Conservation (phyloP, 2,329 filamentous ascomycete species). For the Nigrospora oryzae region DNA sequence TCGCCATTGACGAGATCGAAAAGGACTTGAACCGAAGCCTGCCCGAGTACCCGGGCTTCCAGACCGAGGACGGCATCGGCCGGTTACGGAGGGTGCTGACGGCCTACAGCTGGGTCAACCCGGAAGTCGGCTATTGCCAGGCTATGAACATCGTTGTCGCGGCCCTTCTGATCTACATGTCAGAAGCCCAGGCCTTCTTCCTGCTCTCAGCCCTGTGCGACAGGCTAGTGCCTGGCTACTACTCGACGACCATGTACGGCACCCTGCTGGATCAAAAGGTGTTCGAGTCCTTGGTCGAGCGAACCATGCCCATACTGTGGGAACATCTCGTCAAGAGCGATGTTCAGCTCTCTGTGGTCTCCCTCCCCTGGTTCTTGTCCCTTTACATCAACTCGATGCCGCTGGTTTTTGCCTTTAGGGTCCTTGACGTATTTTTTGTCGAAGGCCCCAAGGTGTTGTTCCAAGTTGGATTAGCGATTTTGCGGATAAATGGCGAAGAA, state of each 20-base stretch:
- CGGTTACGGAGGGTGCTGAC: constrained; percentile 84
- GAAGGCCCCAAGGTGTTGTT: constrained; percentile 97
- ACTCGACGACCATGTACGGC: constrained; percentile 98
- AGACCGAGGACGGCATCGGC: constrained; percentile 90
- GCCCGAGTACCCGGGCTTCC: constrained; percentile 94
- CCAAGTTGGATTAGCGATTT: constrained; percentile 91
- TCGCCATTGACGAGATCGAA: constrained; percentile 98
- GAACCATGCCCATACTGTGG: constrained; percentile 97
- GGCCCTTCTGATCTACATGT: constrained; percentile 97
- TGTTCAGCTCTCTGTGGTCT: constrained; percentile 94
- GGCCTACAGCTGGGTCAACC: constrained; percentile 94
- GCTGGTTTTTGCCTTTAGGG: constrained; percentile 90
- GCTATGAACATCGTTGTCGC: constrained; percentile 99
- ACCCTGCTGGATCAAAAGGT: constrained; percentile 94
- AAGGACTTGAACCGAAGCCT: constrained; percentile 95
- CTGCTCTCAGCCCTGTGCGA: constrained; percentile 87
- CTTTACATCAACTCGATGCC: constrained; percentile 99
- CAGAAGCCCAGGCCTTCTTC: constrained; percentile 91
- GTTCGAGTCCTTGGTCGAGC: constrained; percentile 96
- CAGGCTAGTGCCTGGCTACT: constrained; percentile 88
- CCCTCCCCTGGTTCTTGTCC: constrained; percentile 94
- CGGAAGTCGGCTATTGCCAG: constrained; percentile 95
- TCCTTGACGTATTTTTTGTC: constrained; percentile 95
- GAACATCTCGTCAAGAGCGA: constrained; percentile 96
- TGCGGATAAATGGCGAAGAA: constrained; percentile 95